Conservation (phyloP, 2,329 filamentous ascomycete genomes). For the Karstenula rhodostoma region DNA sequence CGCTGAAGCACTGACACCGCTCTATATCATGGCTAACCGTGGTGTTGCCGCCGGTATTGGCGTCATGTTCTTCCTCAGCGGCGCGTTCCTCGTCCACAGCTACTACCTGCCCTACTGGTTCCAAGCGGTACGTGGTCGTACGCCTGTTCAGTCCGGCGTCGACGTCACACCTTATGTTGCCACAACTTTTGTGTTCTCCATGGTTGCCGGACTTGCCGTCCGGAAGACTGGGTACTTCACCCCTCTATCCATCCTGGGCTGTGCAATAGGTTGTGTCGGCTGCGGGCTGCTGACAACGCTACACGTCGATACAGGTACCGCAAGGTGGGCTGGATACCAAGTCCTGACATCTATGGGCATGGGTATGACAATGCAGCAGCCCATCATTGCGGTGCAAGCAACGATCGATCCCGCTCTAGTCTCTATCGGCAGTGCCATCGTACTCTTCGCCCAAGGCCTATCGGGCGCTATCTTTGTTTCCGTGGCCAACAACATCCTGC, state of each 20-base stretch:
- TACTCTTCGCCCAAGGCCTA: slow-evolving; percentile 53
- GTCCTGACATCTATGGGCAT: background rate
- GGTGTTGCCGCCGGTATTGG: slow-evolving; percentile 45
- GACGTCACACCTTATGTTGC: slow-evolving; percentile 55
- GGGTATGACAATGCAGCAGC: slow-evolving; percentile 2
- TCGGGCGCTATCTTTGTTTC: slow-evolving; percentile 35
- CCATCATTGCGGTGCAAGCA: slow-evolving; percentile 38
- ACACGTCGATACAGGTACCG: slow-evolving; percentile 42
- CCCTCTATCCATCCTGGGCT: slow-evolving; percentile 16
- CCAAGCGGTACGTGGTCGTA: slow-evolving; percentile 50
- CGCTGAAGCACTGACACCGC: slow-evolving; percentile 34
- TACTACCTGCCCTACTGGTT: slow-evolving; percentile 61
- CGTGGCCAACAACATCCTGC: background rate
- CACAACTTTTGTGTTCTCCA: slow-evolving; percentile 27
- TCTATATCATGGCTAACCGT: slow-evolving; percentile 44
- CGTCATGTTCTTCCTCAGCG: slow-evolving; percentile 26
- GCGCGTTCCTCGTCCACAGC: slow-evolving; percentile 48
- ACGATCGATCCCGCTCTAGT: background rate
- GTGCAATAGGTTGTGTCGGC: slow-evolving; percentile 28
- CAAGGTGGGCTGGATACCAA: slow-evolving; percentile 58
- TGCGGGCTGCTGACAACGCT: slow-evolving; percentile 55
- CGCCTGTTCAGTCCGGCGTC: slow-evolving; percentile 51
- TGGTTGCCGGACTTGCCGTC: slow-evolving; percentile 26
- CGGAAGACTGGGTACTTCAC: slow-evolving; percentile 44
- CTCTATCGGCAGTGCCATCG: slow-evolving; percentile 2